Percentiles rank a stretch among this genome's conserved stretches.
Evolutionary conservation across 2,329 filamentous ascomycete species (phyloP).

Genomic region (Cladorrhinum sp.): DNA sequence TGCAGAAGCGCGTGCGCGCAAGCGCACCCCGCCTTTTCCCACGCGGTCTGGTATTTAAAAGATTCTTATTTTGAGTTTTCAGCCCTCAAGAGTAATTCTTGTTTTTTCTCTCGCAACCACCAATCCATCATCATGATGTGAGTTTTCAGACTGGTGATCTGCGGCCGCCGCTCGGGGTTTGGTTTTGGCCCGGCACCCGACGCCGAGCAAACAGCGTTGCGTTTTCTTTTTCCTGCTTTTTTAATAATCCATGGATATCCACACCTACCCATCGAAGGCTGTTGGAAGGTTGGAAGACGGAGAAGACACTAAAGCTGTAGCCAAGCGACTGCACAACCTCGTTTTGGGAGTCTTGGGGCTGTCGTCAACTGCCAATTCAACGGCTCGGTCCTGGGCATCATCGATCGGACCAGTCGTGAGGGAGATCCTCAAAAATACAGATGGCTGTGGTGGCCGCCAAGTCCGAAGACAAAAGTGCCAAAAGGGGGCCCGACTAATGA

Average conservation of each 20-base stretch:
- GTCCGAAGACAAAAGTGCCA: background rate
- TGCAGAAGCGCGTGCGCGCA: background rate
- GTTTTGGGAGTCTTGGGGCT: background rate
- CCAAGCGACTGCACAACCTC: background rate
- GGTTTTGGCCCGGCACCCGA: constrained; percentile 2
- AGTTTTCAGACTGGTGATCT: background rate
- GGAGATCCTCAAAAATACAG: background rate
- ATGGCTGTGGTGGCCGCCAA: background rate
- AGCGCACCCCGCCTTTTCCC: background rate
- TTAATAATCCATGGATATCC: background rate
- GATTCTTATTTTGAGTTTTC: background rate
- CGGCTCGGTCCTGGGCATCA: background rate
- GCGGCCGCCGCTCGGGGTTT: constrained; percentile 1
- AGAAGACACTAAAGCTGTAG: background rate
- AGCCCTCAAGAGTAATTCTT: background rate
- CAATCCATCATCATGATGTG: background rate
- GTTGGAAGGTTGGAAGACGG: background rate
- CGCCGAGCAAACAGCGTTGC: constrained; percentile 4
- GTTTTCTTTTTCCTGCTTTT: background rate
- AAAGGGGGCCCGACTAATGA: background rate
- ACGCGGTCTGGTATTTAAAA: background rate
- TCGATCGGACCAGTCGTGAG: background rate
- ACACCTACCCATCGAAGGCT: background rate
- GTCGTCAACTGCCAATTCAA: background rate
- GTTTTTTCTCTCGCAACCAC: background rate